phyloP scores from a whole-genome alignment of 768 basidiomycete genomes.

The Erythrobasidium yunnanense region DNA sequence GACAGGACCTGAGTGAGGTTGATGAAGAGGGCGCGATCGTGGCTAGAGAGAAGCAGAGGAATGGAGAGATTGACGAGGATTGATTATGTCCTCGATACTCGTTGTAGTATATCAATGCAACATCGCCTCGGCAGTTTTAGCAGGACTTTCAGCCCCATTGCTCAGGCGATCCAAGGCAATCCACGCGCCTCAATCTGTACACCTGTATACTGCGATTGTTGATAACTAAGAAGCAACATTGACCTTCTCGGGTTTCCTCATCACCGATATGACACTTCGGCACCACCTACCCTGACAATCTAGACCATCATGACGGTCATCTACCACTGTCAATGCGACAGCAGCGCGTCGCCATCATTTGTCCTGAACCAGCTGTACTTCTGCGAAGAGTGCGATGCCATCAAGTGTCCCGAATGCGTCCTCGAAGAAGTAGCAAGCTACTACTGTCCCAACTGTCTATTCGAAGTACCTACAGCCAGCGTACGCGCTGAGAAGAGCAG shows the following conservation, averaged over 20 bases:
- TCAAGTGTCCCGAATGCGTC: conserved; percentile 86
- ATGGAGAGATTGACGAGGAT: too few species aligned
- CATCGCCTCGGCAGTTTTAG: too few species aligned
- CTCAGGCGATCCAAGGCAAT: too few species aligned
- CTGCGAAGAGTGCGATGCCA: conserved; percentile 95
- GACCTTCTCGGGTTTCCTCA: too few species aligned
- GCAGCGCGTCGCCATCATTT: conserved; percentile 54
- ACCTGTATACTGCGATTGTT: too few species aligned
- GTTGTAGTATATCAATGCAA: too few species aligned
- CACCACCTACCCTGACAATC: too few species aligned
- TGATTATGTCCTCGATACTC: too few species aligned
- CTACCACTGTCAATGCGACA: neutral
- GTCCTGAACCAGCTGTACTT: conserved; percentile 78
- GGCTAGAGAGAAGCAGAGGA: neutral
- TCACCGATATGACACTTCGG: too few species aligned
- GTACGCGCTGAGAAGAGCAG: conserved; percentile 97
- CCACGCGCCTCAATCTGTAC: too few species aligned
- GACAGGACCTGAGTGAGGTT: neutral
- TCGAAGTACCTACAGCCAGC: conserved; percentile 94
- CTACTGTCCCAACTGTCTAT: conserved; percentile 95
- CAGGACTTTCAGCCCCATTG: too few species aligned
- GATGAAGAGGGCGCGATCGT: neutral
- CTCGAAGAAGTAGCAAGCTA: conserved; percentile 89
- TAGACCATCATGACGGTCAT: neutral
- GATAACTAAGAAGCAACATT: too few species aligned